Conservation (phyloP, 345 rosid species). For the Stellera chamaejasme region DNA sequence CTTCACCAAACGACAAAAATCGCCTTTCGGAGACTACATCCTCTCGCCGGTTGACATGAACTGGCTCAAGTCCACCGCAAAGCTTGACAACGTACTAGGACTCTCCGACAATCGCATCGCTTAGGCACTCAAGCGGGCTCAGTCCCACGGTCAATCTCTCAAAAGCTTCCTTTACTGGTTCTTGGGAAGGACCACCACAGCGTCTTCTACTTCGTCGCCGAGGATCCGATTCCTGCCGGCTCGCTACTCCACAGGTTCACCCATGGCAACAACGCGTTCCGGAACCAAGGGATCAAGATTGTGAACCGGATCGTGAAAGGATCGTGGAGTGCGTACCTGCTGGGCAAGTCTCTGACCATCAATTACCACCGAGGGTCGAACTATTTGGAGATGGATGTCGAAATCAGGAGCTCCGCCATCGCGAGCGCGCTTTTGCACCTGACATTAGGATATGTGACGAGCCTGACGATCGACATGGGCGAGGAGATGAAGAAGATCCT, state of each 20-base stretch:
- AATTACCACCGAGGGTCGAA: constrained; percentile 72
- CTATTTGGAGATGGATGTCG: constrained; percentile 86
- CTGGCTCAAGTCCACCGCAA: constrained; percentile 61
- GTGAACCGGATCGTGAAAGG: constrained; percentile 82
- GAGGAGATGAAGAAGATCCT: constrained; percentile 46
- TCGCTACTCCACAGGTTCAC: constrained; percentile 66
- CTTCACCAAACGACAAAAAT: constrained; percentile 48
- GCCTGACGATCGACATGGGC: constrained; percentile 86
- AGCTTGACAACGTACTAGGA: constrained; percentile 67
- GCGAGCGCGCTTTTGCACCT: constrained; percentile 68
- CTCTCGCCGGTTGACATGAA: constrained; percentile 88
- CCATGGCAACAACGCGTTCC: constrained; percentile 59
- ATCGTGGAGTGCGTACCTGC: constrained; percentile 73
- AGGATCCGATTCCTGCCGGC: constrained; percentile 54
- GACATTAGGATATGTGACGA: constrained; percentile 68
- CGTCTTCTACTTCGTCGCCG: constrained; percentile 77
- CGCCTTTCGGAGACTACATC: constrained; percentile 65
- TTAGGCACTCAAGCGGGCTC: constrained; percentile 47
- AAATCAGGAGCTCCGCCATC: constrained; percentile 66
- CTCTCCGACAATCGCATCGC: constrained; percentile 79
- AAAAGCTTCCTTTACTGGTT: constrained; percentile 71
- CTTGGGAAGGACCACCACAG: constrained; percentile 83
- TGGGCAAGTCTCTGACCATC: constrained; percentile 77
- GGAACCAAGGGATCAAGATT: constrained; percentile 85
- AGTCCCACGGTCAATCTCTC: constrained; percentile 46